Conservation (phyloP, 164 flowering plant genomes). For the Magnolia sinica region DNA sequence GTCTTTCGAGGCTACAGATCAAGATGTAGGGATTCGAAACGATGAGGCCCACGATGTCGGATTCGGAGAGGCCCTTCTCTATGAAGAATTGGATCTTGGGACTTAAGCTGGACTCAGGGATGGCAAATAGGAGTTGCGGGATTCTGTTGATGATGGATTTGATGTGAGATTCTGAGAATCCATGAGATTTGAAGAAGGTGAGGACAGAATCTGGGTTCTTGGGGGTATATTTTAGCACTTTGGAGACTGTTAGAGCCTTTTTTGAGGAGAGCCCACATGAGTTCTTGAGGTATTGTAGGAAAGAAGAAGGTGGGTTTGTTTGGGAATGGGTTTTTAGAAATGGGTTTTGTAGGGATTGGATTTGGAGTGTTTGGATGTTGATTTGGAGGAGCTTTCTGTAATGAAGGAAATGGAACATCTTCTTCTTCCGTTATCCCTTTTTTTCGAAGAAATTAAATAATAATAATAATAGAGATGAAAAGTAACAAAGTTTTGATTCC, state of each 20-base stretch:
- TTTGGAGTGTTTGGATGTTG: not conserved
- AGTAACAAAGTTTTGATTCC: too few species aligned
- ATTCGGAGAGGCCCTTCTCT: not conserved
- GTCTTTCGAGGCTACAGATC: slow-evolving; percentile 6
- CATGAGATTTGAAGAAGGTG: slow-evolving; percentile 7
- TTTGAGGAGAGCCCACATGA: slow-evolving; percentile 16
- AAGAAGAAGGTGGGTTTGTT: slow-evolving; percentile 8
- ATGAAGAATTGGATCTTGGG: not conserved
- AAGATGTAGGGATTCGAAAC: not conserved
- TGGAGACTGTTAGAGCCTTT: slow-evolving; percentile 18
- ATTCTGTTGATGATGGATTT: not conserved
- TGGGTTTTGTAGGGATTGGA: not conserved
- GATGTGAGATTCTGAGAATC: slow-evolving; percentile 14
- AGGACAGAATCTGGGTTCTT: slow-evolving; percentile 12
- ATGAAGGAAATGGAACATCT: not conserved
- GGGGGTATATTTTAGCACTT: slow-evolving; percentile 3
- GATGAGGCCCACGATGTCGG: not conserved
- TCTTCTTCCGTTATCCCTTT: not conserved
- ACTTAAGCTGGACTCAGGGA: not conserved
- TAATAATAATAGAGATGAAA: too few species aligned
- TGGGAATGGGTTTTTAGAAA: slow-evolving; percentile 1
- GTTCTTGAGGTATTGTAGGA: slow-evolving; percentile 23
- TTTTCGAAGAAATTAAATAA: too few species aligned
- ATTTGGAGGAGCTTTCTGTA: not conserved
- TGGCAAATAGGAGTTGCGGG: not conserved